Base-by-base conservation (phyloP, 257 asterid species). In the Echites panduratus region DNA sequence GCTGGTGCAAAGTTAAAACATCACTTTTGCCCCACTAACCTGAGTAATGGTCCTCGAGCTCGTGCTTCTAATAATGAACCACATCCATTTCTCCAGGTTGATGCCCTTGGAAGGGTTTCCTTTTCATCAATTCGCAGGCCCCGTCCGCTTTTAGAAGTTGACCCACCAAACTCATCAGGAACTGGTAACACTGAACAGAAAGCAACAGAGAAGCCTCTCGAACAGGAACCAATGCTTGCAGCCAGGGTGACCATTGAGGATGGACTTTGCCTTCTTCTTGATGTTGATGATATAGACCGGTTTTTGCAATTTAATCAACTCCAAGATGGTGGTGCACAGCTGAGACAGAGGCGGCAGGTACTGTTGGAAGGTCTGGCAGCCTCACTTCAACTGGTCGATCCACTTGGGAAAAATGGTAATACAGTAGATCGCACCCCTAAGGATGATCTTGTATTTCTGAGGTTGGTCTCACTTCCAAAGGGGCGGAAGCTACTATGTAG, bases 221-320 rank as follows among this genome's bases (percentile, higher is more conserved):
- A 94, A 49, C 96, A 90, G 83, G 99, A 94, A 80, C 99, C 99
- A 12, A 85, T 94, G 95, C 98, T 94, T 75, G 99, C 97, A 24
- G 99, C 98, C 62, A 86, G 99, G 84, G 93, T 89, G 76, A 78
- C 90, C 72, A 87, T 94, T 70, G 99, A 94, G 83, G 98, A 94
- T 78, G 97, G 98, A 43, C 78, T 89, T 53, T 80, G 79, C 80
- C 93, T 92, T 69, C 87, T 94, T 53, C 97, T 94, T 17, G 99
- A 94, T 54, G 88, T 94, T 77, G 97, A 94, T 78, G 99, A 94
- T 81, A 92, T 91, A 11, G 98, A 90, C 82, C 87, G 99, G 24
- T 86, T 80, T 77, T 64, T 94, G 75, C 93, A 88, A 73, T 92
- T 88, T 75, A 88, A 85, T 76, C 96, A 88, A 75, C 78, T 85